Conservation (phyloP, 75 land plant genomes). For the Pseudotsuga menziesii region DNA sequence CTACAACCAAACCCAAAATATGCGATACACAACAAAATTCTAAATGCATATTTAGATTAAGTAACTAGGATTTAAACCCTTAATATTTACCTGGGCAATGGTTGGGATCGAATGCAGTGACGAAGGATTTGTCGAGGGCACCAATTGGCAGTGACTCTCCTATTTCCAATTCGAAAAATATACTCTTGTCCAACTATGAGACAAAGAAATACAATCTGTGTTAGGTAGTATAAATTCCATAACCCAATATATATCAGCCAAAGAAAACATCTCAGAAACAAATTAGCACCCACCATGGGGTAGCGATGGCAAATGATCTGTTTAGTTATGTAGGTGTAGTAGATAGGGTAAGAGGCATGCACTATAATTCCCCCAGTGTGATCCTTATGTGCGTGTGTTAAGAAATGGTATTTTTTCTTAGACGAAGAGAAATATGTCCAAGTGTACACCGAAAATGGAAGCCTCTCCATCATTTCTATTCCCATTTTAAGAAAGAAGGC, state of each 20-base stretch:
- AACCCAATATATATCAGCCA: neutral
- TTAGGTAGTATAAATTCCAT: neutral
- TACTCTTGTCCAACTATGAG: conserved; percentile 34
- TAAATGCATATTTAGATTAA: too few species aligned
- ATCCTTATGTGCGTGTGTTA: conserved; percentile 90
- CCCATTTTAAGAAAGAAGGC: neutral
- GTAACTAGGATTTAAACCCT: too few species aligned
- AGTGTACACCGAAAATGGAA: conserved; percentile 70
- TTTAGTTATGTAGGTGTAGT: conserved; percentile 53
- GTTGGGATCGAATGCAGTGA: conserved; percentile 81
- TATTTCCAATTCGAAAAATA: conserved; percentile 52
- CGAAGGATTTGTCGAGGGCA: conserved; percentile 60
- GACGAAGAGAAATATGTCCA: conserved; percentile 33
- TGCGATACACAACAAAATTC: too few species aligned
- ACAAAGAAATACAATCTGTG: neutral
- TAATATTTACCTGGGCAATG: conserved; percentile 72
- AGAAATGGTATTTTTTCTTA: conserved; percentile 56
- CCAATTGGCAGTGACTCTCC: conserved; percentile 45
- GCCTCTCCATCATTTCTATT: conserved; percentile 28
- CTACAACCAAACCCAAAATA: too few species aligned
- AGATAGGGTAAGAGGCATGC: conserved; percentile 44
- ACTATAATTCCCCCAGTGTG: conserved; percentile 43
- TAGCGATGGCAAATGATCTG: conserved; percentile 34
- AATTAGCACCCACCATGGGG: conserved; percentile 26
- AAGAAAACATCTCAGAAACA: neutral